These are phyloP conservation scores for Suillus bovinus DNA, from an alignment of 768 basidiomycete species.

Conservation along the genomic window DNA sequence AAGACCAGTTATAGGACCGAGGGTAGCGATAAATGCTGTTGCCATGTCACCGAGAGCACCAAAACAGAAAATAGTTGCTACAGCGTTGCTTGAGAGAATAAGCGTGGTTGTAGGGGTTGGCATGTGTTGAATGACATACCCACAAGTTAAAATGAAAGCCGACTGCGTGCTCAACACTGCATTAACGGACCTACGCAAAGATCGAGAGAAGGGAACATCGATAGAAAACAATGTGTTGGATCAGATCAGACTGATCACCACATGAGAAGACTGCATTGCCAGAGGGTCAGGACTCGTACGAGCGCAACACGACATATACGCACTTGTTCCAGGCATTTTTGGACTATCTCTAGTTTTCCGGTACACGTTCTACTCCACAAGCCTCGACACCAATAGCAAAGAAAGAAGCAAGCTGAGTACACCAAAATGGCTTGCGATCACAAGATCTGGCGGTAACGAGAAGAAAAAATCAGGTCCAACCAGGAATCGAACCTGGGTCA, in stretches of 20 bases:
- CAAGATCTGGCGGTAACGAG: slow-evolving; percentile 30
- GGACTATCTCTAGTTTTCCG: slow-evolving; percentile 46
- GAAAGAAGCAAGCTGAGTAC: slow-evolving; percentile 29
- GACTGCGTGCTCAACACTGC: slow-evolving; percentile 48
- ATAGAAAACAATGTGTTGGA: neutral
- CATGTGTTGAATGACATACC: slow-evolving; percentile 35
- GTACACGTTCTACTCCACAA: slow-evolving; percentile 54
- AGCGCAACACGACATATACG: slow-evolving; percentile 16
- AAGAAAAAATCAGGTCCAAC: slow-evolving; percentile 14
- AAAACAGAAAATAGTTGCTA: slow-evolving; percentile 48
- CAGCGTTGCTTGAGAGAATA: slow-evolving; percentile 35
- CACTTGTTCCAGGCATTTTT: slow-evolving; percentile 49
- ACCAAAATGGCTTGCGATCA: slow-evolving; percentile 33
- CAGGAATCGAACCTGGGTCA: slow-evolving; percentile 21
- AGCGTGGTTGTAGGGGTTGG: neutral
- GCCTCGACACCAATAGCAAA: slow-evolving; percentile 56
- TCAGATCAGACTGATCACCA: slow-evolving; percentile 36
- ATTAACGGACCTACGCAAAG: slow-evolving; percentile 43
- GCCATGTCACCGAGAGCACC: slow-evolving; percentile 42
- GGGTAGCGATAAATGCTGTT: slow-evolving; percentile 51
- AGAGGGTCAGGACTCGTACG: neutral
- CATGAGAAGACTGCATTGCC: slow-evolving; percentile 40
- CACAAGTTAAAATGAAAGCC: slow-evolving; percentile 48
- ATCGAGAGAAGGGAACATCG: neutral
- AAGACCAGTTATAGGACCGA: slow-evolving; percentile 54